Evolutionary conservation across 2,329 filamentous ascomycete genomes (phyloP), one percentile per base, ranked within the genome.

Genomic region (Epichloe glyceriae): DNA sequence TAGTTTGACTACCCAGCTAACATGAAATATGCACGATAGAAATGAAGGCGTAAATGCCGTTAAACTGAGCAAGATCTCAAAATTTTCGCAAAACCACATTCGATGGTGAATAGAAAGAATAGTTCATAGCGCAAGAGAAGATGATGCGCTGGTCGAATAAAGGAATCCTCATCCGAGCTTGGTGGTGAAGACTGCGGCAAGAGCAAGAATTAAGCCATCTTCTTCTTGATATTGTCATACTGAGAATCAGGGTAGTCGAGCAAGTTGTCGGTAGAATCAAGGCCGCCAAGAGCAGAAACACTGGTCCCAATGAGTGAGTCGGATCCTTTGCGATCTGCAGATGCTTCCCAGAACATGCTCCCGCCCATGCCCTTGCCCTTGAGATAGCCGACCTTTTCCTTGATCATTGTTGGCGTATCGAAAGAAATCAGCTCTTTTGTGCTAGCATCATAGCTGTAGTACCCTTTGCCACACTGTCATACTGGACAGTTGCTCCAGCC

Each of bases 271-370:
- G 62, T 68, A 19, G 63, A 62, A 46, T 79, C 74, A 5, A 79
- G 61, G 7, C 60, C 62, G 6, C 64, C 64, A 2, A 65, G 58
- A 4, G 68, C 67, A n/a, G 70, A 70, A 14, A 74, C 65, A 3
- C 59, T 64, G 5, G 74, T 74, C 37, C 64, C 61, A 51, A 86
- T 82, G 58, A 93, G 68, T 56, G 81, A 86, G 3, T 75, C 73
- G 11, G 65, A 66, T 17, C 74, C 79, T 4, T 60, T 72, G 59
- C 75, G 75, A 63, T 94, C 88, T 7, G 74, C 80, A 54, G 81
- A 86, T 15, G 78, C 81, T 64, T 93, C 86, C 87, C 87, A 94
- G 77, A 86, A 94, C 86, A 93, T 91, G 33, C 78, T 81, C 22
- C 87, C 88, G 3, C 82, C 86, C 1, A 93, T 72, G 0, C 79